Conservation (phyloP, 768 basidiomycete genomes). For the Naganishia vaughanmartiniae region DNA sequence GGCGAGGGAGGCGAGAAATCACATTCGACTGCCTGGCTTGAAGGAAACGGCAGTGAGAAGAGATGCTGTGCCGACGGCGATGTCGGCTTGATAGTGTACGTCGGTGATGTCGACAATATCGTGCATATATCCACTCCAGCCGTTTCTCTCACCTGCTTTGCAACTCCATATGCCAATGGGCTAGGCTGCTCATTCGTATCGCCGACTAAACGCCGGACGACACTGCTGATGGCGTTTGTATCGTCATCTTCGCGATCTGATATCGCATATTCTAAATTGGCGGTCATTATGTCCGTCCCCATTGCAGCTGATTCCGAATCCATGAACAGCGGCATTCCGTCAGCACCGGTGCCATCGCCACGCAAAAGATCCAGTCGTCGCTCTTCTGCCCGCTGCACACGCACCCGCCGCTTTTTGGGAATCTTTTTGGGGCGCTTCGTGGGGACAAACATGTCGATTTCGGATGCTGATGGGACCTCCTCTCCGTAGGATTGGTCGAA, state of each 20-base stretch:
- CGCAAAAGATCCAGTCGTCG: slow-evolving; percentile 44
- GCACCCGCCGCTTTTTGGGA: slow-evolving; percentile 23
- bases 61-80: slow-evolving; percentile 22
- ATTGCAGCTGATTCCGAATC: background rate
- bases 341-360: slow-evolving; percentile 40
- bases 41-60: slow-evolving; percentile 14
- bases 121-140: background rate
- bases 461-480: background rate
- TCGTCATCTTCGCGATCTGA: slow-evolving; percentile 17
- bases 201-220: slow-evolving; percentile 4
- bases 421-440: background rate
- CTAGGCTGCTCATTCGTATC: background rate
- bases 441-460: background rate
- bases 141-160: background rate
- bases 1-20: slow-evolving; percentile 32
- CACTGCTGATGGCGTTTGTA: slow-evolving; percentile 1
- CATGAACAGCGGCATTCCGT: slow-evolving; percentile 14
- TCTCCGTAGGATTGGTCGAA: background rate
- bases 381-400: slow-evolving; percentile 35
- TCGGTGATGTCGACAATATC: slow-evolving; percentile 15
- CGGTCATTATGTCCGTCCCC: background rate
- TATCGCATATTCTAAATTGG: background rate
- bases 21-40: background rate
- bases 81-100: slow-evolving; percentile 8
- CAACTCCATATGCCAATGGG: background rate